Conservation (phyloP, 2,329 filamentous ascomycete species). For the Podosphaera aphanis region DNA sequence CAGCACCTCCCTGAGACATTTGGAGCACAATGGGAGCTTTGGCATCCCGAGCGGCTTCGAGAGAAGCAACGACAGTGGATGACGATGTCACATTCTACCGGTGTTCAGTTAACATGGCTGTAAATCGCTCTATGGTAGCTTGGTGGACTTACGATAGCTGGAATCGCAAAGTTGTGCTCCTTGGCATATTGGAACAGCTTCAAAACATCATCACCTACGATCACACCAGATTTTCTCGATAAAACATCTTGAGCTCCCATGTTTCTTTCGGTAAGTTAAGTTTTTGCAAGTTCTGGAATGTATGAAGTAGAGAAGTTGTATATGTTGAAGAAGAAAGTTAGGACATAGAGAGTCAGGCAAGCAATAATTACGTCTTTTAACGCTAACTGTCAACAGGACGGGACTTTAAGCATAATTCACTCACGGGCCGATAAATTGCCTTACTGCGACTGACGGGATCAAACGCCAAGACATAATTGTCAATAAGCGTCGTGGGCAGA, state of each 20-base stretch:
- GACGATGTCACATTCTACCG: slow-evolving; percentile 70
- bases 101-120: background rate
- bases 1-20: slow-evolving; percentile 77
- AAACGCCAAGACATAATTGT: too few relatives aligned
- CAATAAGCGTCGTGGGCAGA: too few relatives aligned
- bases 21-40: slow-evolving; percentile 87
- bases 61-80: slow-evolving; percentile 61
- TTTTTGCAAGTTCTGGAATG: too few relatives aligned
- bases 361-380: too few relatives aligned
- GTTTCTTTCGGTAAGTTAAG: slow-evolving; percentile 5
- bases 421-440: too few relatives aligned
- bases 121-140: background rate
- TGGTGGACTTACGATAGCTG: slow-evolving; percentile 38
- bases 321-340: too few relatives aligned
- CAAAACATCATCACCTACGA: slow-evolving; percentile 42
- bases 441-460: too few relatives aligned
- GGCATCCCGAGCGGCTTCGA: slow-evolving; percentile 83
- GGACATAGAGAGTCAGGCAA: too few relatives aligned
- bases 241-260: slow-evolving; percentile 30
- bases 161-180: slow-evolving; percentile 71
- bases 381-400: too few relatives aligned
- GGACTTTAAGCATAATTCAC: too few relatives aligned
- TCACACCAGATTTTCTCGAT: slow-evolving; percentile 39
- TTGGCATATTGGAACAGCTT: slow-evolving; percentile 74
- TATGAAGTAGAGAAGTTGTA: too few relatives aligned